Percentiles rank a stretch among this genome's conserved stretches.
Evolutionary conservation across 1,139 yeast genomes (phyloP).

Genomic region (Kurtzmaniella quercitrusa): DNA sequence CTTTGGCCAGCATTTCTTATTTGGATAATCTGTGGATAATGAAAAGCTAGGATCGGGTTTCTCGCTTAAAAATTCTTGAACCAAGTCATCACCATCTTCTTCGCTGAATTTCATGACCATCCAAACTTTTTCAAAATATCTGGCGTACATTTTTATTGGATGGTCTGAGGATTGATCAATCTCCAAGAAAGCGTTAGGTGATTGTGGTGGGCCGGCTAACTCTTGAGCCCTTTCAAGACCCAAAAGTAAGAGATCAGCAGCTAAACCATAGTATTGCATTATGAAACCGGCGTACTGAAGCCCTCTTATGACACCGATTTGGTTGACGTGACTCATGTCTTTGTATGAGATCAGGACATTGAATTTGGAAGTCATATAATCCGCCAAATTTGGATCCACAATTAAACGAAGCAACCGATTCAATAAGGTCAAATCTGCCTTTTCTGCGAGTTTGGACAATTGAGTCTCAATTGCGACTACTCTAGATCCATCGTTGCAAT

Average conservation of each 20-base stretch:
- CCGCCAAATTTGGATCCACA: conserved; percentile 90
- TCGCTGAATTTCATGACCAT: conserved; percentile 69
- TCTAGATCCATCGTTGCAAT: conserved; percentile 65
- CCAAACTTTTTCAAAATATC: conserved; percentile 81
- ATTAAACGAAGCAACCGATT: conserved; percentile 77
- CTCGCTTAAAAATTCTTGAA: conserved; percentile 72
- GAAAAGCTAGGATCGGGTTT: conserved; percentile 92
- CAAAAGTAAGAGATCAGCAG: conserved; percentile 72
- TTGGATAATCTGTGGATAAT: conserved; percentile 81
- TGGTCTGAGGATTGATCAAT: conserved; percentile 59
- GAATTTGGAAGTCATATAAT: conserved; percentile 89
- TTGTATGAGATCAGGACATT: conserved; percentile 79
- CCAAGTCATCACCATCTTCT: conserved; percentile 70
- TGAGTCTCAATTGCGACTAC: conserved; percentile 82
- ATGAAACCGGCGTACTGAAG: conserved; percentile 87
- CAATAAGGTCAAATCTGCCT: conserved; percentile 80
- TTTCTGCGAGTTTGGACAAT: conserved; percentile 69
- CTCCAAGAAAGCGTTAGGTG: conserved; percentile 76
- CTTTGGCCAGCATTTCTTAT: conserved; percentile 92
- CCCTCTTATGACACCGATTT: conserved; percentile 83
- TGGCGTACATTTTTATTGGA: conserved; percentile 77
- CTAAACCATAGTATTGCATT: conserved; percentile 84
- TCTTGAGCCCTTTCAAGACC: conserved; percentile 88
- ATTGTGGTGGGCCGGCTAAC: conserved; percentile 71
- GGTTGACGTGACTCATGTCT: conserved; percentile 93